phyloP scores from a whole-genome alignment of 2,329 filamentous ascomycete genomes.

The Lecanoromycetidae sp. region DNA sequence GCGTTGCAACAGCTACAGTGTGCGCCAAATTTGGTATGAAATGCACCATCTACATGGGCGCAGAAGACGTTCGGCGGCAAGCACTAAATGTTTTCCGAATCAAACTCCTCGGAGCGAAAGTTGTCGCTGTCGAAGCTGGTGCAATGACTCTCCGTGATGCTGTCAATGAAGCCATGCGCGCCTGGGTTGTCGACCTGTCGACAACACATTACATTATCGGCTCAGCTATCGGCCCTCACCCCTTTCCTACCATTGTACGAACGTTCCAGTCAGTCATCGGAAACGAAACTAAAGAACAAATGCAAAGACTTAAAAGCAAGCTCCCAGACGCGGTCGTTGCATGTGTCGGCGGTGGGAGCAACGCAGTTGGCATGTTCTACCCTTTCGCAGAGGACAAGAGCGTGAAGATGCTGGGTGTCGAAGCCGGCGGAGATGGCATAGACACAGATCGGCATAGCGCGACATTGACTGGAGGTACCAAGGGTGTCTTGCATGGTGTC shows the following conservation, averaged over 20 bases:
- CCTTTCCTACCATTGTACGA: constrained; percentile 92
- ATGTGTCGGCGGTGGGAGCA: constrained; percentile 89
- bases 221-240: constrained; percentile 92
- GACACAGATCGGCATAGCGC: constrained; percentile 78
- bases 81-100: constrained; percentile 98
- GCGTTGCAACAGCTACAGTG: constrained; percentile 92
- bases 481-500: constrained; percentile 91
- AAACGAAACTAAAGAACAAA: constrained; percentile 84
- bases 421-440: constrained; percentile 86
- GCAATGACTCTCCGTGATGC: constrained; percentile 72
- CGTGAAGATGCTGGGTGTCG: constrained; percentile 84
- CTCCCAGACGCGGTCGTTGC: constrained; percentile 93
- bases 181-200: constrained; percentile 85
- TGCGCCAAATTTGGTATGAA: constrained; percentile 98
- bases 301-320: constrained; percentile 71
- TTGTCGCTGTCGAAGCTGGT: constrained; percentile 85
- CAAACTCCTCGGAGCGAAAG: constrained; percentile 84
- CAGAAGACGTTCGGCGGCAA: constrained; percentile 90
- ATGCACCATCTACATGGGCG: constrained; percentile 97
- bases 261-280: constrained; percentile 98
- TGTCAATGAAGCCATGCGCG: constrained; percentile 88
- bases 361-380: constrained; percentile 96
- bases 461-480: constrained; percentile 71
- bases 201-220: constrained; percentile 98
- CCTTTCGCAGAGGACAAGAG: constrained; percentile 76